Percentiles rank a stretch among this genome's conserved stretches.
phyloP scores from a whole-genome alignment of 2,329 filamentous ascomycete genomes.

The Fusarium dimerum region DNA sequence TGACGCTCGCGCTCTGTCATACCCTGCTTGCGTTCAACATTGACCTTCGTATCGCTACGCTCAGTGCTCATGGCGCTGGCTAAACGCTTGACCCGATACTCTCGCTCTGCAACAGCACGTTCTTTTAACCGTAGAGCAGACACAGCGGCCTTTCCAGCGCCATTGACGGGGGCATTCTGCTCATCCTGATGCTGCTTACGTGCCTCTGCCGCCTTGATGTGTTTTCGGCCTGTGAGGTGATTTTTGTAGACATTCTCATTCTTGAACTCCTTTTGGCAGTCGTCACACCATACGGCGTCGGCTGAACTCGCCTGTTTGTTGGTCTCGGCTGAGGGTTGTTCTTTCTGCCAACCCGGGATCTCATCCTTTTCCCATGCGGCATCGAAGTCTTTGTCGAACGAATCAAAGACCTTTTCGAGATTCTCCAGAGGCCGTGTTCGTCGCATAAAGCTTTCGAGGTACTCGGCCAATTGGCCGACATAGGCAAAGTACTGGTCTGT shows the following conservation, averaged over 20 bases:
- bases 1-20: conserved; percentile 97
- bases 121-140: conserved; percentile 73
- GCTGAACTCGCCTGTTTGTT: conserved; percentile 36
- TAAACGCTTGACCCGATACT: conserved; percentile 79
- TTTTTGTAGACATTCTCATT: conserved; percentile 93
- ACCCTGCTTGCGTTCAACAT: conserved; percentile 93
- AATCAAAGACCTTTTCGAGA: conserved; percentile 72
- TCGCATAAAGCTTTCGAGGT: conserved; percentile 86
- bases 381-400: conserved; percentile 83
- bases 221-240: conserved; percentile 89
- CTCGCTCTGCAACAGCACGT: conserved; percentile 84
- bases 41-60: conserved; percentile 84
- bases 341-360: conserved; percentile 74
- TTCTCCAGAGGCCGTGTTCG: conserved; percentile 85
- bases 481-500: conserved; percentile 94
- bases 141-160: conserved; percentile 25
- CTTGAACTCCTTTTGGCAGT: conserved; percentile 93
- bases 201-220: conserved; percentile 78
- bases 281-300: conserved; percentile 83
- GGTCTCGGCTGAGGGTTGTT: conserved; percentile 43
- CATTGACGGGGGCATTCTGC: conserved; percentile 36
- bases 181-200: conserved; percentile 52
- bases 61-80: conserved; percentile 82
- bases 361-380: conserved; percentile 78
- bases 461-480: conserved; percentile 74